Evolutionary conservation across 441 rosid genomes (phyloP).

Genomic region (Pelargonium australe): DNA sequence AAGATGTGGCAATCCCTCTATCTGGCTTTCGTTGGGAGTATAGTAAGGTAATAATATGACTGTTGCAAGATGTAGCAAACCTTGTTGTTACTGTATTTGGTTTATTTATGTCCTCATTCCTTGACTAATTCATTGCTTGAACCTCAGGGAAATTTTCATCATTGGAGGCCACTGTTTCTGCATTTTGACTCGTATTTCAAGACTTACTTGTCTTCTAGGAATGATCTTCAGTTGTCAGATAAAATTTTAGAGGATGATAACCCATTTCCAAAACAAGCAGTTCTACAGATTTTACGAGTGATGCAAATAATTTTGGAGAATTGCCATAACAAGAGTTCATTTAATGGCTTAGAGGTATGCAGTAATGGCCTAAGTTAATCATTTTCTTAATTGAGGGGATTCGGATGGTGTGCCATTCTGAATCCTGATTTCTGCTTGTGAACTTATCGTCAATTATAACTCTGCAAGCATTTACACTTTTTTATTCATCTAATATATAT

Average conservation of each 20-base stretch:
- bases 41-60: conserved; percentile 52
- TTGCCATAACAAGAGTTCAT: conserved; percentile 83
- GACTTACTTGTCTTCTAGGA: conserved; percentile 72
- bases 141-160: conserved; percentile 91
- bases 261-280: conserved; percentile 76
- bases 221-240: conserved; percentile 74
- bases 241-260: conserved; percentile 55
- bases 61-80: conserved; percentile 5
- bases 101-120: conserved; percentile 12
- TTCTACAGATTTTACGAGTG: conserved; percentile 78
- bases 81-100: conserved; percentile 8
- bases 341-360: conserved; percentile 91
- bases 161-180: conserved; percentile 94
- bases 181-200: conserved; percentile 92
- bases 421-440: not conserved
- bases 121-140: conserved; percentile 29
- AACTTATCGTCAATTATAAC: conserved; percentile 7
- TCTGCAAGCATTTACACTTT: conserved; percentile 6
- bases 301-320: conserved; percentile 92
- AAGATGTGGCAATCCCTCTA: conserved; percentile 94
- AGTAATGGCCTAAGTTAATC: conserved; percentile 11
- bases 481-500: conserved; percentile 21
- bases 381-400: not conserved
- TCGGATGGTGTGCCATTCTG: not conserved
- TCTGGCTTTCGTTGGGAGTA: conserved; percentile 96